These are phyloP conservation scores for Colletotrichum shisoi DNA, from an alignment of 2,329 filamentous ascomycete species.

Conservation along the genomic window DNA sequence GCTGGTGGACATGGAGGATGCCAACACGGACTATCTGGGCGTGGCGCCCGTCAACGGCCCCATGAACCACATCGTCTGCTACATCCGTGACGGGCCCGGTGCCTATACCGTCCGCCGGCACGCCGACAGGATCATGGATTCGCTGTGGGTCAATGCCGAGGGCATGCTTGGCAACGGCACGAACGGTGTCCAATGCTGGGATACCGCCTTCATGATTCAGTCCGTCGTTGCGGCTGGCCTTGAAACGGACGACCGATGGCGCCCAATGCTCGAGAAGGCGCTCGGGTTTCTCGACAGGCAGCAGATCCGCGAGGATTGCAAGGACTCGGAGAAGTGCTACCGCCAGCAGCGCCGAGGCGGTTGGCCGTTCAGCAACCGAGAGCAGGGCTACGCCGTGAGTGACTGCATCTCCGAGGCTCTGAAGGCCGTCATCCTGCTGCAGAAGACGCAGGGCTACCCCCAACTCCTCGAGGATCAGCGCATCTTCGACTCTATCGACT, in stretches of 20 bases:
- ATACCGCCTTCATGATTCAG: conserved; percentile 90
- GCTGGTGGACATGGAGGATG: conserved; percentile 87
- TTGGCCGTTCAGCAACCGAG: conserved; percentile 93
- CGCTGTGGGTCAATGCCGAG: conserved; percentile 88
- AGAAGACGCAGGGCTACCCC: conserved; percentile 79
- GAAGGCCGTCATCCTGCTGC: conserved; percentile 84
- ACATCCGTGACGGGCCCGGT: conserved; percentile 81
- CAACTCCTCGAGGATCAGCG: conserved; percentile 76
- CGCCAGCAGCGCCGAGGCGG: conserved; percentile 90
- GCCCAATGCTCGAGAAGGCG: conserved; percentile 81
- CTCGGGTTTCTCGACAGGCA: conserved; percentile 88
- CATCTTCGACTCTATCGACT: conserved; percentile 88
- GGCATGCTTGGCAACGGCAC: conserved; percentile 96
- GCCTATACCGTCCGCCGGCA: conserved; percentile 77
- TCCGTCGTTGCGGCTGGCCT: conserved; percentile 81
- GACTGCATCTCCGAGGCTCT: conserved; percentile 93
- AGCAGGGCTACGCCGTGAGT: conserved; percentile 93
- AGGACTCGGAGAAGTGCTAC: conserved; percentile 81
- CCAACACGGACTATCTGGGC: conserved; percentile 86
- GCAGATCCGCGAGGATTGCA: conserved; percentile 85
- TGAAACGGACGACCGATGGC: conserved; percentile 78
- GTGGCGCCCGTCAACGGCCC: conserved; percentile 89
- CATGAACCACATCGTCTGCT: conserved; percentile 89
- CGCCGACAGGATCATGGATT: conserved; percentile 82
- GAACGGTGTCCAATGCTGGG: conserved; percentile 98